These are phyloP conservation scores for Vigna mungo DNA, from an alignment of 306 rosid genomes.

Conservation along the genomic window DNA sequence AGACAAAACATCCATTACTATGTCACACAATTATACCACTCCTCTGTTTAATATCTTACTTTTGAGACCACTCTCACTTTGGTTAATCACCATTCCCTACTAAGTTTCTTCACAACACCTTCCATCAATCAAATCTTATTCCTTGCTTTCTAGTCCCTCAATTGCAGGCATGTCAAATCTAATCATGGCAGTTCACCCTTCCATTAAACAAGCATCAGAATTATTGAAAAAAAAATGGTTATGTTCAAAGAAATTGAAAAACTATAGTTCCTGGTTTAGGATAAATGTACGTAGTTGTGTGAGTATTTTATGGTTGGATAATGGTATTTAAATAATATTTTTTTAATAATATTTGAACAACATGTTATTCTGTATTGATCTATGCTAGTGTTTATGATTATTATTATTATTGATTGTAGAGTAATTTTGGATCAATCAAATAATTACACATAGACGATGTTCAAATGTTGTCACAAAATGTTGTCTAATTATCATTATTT, in stretches of 20 bases:
- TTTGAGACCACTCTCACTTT: neutral
- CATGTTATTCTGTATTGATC: too few relatives aligned
- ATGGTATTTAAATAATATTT: too few relatives aligned
- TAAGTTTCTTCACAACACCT: slow-evolving; percentile 4
- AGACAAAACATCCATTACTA: slow-evolving; percentile 30
- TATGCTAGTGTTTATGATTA: too few relatives aligned
- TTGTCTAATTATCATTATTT: too few relatives aligned
- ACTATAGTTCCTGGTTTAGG: neutral
- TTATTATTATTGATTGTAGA: too few relatives aligned
- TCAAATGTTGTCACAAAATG: too few relatives aligned
- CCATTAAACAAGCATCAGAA: neutral
- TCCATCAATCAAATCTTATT: slow-evolving; percentile 4
- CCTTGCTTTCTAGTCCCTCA: slow-evolving; percentile 28
- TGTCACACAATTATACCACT: slow-evolving; percentile 26
- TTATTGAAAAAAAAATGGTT: neutral
- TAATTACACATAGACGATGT: too few relatives aligned
- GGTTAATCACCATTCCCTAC: neutral
- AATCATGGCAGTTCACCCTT: neutral
- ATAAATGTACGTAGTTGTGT: neutral
- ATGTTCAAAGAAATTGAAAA: neutral
- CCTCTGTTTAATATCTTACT: slow-evolving; percentile 7
- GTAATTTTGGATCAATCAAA: too few relatives aligned
- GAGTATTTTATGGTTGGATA: neutral
- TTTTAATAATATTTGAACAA: too few relatives aligned
- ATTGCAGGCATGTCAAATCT: slow-evolving; percentile 33